Evolutionary conservation across 176 grass and related monocot species (phyloP).

Genomic region (Neostapfia colusana): DNA sequence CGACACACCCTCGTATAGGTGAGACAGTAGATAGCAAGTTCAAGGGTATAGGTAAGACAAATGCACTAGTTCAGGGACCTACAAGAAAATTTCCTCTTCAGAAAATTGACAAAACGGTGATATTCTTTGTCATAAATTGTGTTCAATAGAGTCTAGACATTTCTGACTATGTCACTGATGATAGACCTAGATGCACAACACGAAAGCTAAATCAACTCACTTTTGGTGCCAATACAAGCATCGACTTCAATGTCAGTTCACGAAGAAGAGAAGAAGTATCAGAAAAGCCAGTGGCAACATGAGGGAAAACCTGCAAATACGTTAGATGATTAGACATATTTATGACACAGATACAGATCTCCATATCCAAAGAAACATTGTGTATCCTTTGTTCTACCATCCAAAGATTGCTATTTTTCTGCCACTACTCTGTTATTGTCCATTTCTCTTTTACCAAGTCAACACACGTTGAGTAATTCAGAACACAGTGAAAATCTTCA

Average conservation of each 20-base stretch:
- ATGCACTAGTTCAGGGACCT: neutral
- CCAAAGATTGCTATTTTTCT: neutral
- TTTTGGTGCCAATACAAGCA: slow-evolving; percentile 97
- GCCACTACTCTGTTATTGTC: neutral
- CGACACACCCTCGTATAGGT: too few relatives aligned
- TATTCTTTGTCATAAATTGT: neutral
- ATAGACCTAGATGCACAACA: slow-evolving; percentile 15
- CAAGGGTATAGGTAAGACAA: neutral
- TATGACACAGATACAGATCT: slow-evolving; percentile 1
- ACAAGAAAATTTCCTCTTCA: neutral
- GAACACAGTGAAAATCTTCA: neutral
- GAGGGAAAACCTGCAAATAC: slow-evolving; percentile 79
- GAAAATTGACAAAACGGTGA: neutral
- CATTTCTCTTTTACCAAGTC: neutral
- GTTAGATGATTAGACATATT: slow-evolving; percentile 34
- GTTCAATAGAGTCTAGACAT: neutral
- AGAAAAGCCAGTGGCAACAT: slow-evolving; percentile 97
- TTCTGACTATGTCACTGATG: neutral
- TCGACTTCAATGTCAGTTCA: slow-evolving; percentile 92
- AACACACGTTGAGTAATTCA: neutral
- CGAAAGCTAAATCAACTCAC: slow-evolving; percentile 47
- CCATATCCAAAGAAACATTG: neutral
- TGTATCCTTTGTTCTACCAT: neutral
- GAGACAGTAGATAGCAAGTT: neutral
- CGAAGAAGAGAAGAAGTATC: slow-evolving; percentile 91